Evolutionary conservation across 257 asterid genomes (phyloP).

Genomic region (Solanum medicagineum): DNA sequence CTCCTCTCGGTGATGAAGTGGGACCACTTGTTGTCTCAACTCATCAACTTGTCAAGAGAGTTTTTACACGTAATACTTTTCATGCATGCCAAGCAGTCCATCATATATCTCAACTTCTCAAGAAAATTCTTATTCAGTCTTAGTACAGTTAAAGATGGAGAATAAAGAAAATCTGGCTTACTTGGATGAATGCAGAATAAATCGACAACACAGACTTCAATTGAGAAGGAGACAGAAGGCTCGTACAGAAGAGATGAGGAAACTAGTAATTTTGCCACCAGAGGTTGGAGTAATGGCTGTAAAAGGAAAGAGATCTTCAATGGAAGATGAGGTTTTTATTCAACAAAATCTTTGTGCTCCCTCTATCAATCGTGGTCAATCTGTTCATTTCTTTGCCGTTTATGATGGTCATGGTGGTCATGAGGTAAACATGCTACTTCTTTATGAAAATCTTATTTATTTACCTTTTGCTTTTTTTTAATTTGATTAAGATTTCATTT

Average conservation of each 20-base stretch:
- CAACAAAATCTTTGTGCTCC: slow-evolving; percentile 2
- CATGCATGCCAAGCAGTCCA: no score
- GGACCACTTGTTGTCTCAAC: no score
- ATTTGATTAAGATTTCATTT: no score
- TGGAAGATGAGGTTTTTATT: slow-evolving; percentile 5
- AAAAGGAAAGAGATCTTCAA: background rate
- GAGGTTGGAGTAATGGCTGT: background rate
- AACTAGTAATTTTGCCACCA: background rate
- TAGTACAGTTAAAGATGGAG: background rate
- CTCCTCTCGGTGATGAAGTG: no score
- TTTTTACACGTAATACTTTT: no score
- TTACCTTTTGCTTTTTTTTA: no score
- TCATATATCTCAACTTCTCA: no score
- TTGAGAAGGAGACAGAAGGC: background rate
- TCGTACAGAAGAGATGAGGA: background rate
- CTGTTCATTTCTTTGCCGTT: slow-evolving; percentile 6
- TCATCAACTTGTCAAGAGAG: no score
- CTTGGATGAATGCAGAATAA: background rate
- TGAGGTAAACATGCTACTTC: background rate
- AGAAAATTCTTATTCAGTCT: no score
- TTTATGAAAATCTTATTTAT: background rate
- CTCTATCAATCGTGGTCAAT: background rate
- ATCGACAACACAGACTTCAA: background rate
- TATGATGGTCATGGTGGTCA: slow-evolving; percentile 17
- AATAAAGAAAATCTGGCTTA: background rate